Conservation (phyloP, 2,329 filamentous ascomycete genomes). For the Juglanconis juglandina region DNA sequence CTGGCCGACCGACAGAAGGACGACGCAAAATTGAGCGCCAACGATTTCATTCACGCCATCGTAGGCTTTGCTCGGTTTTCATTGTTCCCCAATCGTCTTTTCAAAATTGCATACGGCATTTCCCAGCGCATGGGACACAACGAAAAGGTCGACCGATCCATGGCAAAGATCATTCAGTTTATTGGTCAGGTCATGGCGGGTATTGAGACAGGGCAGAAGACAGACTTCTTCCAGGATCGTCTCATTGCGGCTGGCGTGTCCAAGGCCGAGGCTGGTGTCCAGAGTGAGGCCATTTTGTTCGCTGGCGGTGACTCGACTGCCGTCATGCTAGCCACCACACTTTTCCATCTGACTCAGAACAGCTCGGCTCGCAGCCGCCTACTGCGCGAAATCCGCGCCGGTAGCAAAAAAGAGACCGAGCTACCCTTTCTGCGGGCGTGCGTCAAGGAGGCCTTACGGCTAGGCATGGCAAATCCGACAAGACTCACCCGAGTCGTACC, state of each 20-base stretch:
- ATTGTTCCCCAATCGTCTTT: conserved; percentile 3
- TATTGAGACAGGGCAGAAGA: not conserved
- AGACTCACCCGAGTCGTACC: conserved; percentile 18
- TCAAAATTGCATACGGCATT: not conserved
- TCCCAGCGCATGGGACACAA: not conserved
- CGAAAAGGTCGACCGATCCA: not conserved
- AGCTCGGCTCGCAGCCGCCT: conserved; percentile 43
- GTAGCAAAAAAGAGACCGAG: conserved; percentile 34
- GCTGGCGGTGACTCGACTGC: conserved; percentile 52
- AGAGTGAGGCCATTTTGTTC: conserved; percentile 30
- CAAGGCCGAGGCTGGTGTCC: not conserved
- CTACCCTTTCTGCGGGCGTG: conserved; percentile 38
- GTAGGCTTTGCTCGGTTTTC: conserved; percentile 13
- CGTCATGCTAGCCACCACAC: conserved; percentile 47
- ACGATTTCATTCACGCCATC: conserved; percentile 5
- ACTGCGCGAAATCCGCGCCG: conserved; percentile 46
- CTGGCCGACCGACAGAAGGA: not conserved
- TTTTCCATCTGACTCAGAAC: conserved; percentile 59
- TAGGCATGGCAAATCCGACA: conserved; percentile 20
- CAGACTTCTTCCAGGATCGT: not conserved
- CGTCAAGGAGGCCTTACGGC: conserved; percentile 20
- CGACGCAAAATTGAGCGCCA: not conserved
- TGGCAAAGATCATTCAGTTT: not conserved
- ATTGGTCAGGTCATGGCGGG: not conserved
- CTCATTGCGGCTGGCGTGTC: conserved; percentile 3